Evolutionary conservation across 2,329 filamentous ascomycete species (phyloP).

Genomic region (Sarocladium kiliense): DNA sequence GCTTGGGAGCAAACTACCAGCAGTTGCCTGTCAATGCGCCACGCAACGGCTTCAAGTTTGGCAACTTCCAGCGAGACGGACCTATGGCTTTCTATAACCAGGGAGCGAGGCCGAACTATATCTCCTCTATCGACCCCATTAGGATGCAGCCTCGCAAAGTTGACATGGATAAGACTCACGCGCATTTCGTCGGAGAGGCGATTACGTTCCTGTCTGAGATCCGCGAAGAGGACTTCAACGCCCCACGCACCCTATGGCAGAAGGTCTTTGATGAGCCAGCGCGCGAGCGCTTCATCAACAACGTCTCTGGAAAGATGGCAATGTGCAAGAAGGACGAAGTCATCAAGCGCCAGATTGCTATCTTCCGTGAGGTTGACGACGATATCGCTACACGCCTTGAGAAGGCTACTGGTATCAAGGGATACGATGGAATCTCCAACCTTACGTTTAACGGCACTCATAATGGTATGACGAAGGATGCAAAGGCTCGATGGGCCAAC

Average conservation of each 20-base stretch:
- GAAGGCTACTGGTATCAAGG: constrained; percentile 58
- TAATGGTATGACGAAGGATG: constrained; percentile 52
- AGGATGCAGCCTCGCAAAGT: constrained; percentile 27
- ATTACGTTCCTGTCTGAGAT: constrained; percentile 32
- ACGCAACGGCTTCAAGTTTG: constrained; percentile 42
- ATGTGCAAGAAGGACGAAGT: constrained; percentile 54
- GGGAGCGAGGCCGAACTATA: constrained; percentile 13
- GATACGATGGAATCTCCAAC: constrained; percentile 50
- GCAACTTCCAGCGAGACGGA: constrained; percentile 58
- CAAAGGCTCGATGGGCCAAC: constrained; percentile 43
- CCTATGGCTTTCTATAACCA: constrained; percentile 46
- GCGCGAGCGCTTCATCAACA: constrained; percentile 52
- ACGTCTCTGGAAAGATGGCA: constrained; percentile 57
- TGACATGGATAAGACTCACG: constrained; percentile 32
- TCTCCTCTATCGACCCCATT: constrained; percentile 25
- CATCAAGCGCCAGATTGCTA: constrained; percentile 59
- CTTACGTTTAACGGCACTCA: constrained; percentile 56
- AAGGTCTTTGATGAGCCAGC: constrained; percentile 56
- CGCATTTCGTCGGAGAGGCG: constrained; percentile 31
- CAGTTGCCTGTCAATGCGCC: constrained; percentile 59
- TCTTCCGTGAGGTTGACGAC: constrained; percentile 57
- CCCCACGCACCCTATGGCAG: constrained; percentile 54
- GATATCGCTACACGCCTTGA: constrained; percentile 54
- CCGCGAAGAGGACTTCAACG: constrained; percentile 35
- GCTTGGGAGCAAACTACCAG: constrained; percentile 59